Evolutionary conservation across 768 basidiomycete species (phyloP).

Genomic region (Artomyces pyxidatus): DNA sequence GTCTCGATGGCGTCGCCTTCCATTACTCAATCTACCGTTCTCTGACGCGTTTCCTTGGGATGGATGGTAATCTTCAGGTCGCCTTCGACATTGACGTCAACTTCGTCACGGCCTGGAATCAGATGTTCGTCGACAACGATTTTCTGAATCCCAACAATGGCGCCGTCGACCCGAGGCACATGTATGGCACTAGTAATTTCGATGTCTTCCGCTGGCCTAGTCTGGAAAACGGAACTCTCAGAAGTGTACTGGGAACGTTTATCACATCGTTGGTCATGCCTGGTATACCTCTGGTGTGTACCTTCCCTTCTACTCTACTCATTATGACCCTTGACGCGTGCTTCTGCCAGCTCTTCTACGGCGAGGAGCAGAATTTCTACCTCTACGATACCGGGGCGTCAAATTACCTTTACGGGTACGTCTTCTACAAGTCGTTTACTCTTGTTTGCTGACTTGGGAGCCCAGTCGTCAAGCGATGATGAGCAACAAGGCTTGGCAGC

Average conservation of each 20-base stretch:
- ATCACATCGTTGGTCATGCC: conserved; percentile 78
- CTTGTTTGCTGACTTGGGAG: not conserved
- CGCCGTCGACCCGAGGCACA: conserved; percentile 71
- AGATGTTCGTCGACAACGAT: conserved; percentile 86
- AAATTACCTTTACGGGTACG: conserved; percentile 87
- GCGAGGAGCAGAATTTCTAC: conserved; percentile 91
- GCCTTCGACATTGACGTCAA: conserved; percentile 80
- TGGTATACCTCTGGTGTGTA: conserved; percentile 67
- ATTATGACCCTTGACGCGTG: conserved; percentile 9
- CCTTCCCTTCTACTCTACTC: not conserved
- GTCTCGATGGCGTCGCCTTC: conserved; percentile 77
- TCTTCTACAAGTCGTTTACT: conserved; percentile 1
- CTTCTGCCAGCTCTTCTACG: conserved; percentile 62
- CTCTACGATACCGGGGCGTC: conserved; percentile 79
- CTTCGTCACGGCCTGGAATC: conserved; percentile 86
- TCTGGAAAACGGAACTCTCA: conserved; percentile 75
- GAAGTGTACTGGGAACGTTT: conserved; percentile 70
- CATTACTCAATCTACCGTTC: conserved; percentile 92
- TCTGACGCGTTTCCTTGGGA: conserved; percentile 80
- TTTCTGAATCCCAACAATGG: conserved; percentile 67
- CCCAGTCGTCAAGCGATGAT: conserved; percentile 88
- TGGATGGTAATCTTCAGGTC: conserved; percentile 92
- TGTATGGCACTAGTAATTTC: conserved; percentile 92
- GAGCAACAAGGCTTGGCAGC: conserved; percentile 78
- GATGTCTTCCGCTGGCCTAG: conserved; percentile 94